Base-by-base conservation (phyloP, 2,329 filamentous ascomycete genomes). In the Fusarium sororula region DNA sequence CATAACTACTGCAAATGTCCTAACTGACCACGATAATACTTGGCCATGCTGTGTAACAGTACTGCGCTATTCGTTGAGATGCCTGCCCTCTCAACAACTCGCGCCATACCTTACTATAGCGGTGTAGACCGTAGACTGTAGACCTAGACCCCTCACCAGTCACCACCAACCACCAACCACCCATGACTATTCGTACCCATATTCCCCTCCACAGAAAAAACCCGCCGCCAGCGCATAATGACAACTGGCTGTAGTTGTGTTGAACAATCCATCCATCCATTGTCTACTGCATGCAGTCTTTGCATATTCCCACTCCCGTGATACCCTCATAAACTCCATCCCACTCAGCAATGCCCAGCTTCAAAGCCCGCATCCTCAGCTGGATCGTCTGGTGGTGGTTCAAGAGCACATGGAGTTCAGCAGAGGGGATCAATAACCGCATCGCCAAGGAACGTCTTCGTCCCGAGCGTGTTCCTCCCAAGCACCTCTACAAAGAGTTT, bases 381-480 rank as follows among this genome's bases (percentile, higher is more conserved):
- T 81, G 79, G 78, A 50, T 70, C 54, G 53, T 78, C 47, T 80
- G 78, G 79, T 77, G 74, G 67, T 63, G 59, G 38, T 70, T 62
- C 64, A 80, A 80, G 62, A 70, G 73, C 50, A 70, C 68, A 37
- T 81, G 79, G 71, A 68, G 68, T 41, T 75, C 76, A 18, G 53
- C 79, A 22, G 72, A 74, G 45, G 75, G 68, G 22, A 44, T 81
- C 62, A 75, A 72, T 60, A 71, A 65, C 42, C 75, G 65, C 59
- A 77, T 82, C 68, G 69, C 72, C 53, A 56, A 66, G 37, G 68
- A 73, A 37, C 78, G 79, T 48, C 73, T 75, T 45, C 74, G 51
- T 12, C 62, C 66, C 22, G 68, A 73, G 47, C 58, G 60, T 35
- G 57, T 63, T 12, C 80, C 80, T 2, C 78, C 79, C 5, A 60